Base-by-base conservation (phyloP, 2,329 filamentous ascomycete genomes). In the Aureobasidium sp. region DNA sequence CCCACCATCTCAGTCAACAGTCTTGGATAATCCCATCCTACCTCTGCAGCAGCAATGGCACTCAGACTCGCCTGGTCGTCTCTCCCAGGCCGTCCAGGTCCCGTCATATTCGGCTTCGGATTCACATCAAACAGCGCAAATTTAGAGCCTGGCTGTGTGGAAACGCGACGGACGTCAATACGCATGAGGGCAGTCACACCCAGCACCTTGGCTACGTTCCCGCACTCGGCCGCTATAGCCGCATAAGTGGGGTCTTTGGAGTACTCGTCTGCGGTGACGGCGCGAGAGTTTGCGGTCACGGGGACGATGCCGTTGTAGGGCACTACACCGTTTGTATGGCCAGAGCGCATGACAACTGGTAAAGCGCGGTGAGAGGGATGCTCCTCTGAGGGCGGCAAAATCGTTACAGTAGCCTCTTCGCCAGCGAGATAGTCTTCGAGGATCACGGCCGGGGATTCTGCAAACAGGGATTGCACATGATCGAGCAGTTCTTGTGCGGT, bases 101-200 rank as follows among this genome's bases (percentile, higher is more conserved):
- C 79, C 5, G 77, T 80, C 74, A 79, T 79, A 52, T 79, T 79
- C 17, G 79, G 79, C 67, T 82, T 81, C 76, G 82, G 79, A 61
- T 81, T 81, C 14, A 82, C 72, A 68, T 82, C 78, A 65, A 82
- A 82, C 20, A 81, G 67, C 0, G 76, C 77, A 70, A 82, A 82
- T 1, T 69, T 68, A 0, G 69, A 71, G 0, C 69, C 69, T 6
- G 56, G 55, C 20, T 63, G 49, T 2, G 71, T 62, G 2, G 63
- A 62, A 36, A 76, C 74, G 9, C 78, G 72, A 17, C 79, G 71
- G 0, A 79, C 73, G 65, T 82, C 79, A 49, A 82, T 77, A 0
- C 77, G 71, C 29, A 81, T 78, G 0, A 77, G 76, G 1, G 78
- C 78, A 5, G 75, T 79, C 6, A 74, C 69, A 5, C 73, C 68